phyloP scores from a whole-genome alignment of 202 grass and related monocot genomes.

The Zizania palustris region DNA sequence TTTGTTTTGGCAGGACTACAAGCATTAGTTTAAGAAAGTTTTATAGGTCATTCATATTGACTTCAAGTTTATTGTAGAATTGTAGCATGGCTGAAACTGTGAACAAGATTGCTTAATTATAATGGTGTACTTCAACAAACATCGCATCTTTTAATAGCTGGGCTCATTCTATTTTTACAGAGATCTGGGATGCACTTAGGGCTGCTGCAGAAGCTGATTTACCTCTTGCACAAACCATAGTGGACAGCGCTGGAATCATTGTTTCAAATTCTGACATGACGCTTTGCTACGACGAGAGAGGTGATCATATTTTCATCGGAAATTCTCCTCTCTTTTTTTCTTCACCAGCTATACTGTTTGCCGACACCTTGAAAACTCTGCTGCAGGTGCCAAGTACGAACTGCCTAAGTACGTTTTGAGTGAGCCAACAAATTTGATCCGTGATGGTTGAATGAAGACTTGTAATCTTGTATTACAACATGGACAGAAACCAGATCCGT shows the following conservation, averaged over 20 bases:
- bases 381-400: slow-evolving; percentile 89
- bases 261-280: slow-evolving; percentile 79
- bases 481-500: not conserved
- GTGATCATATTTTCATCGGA: slow-evolving; percentile 28
- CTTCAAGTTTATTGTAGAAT: not conserved
- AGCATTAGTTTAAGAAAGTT: not conserved
- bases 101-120: not conserved
- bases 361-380: not conserved
- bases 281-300: slow-evolving; percentile 87
- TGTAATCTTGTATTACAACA: not conserved
- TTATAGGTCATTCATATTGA: not conserved
- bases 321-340: not conserved
- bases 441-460: slow-evolving; percentile 41
- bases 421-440: slow-evolving; percentile 81
- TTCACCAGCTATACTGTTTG: not conserved
- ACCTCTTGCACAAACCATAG: slow-evolving; percentile 81
- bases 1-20: not conserved
- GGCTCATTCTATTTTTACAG: slow-evolving; percentile 37
- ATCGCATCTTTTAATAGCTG: not conserved
- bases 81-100: not conserved
- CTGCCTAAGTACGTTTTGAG: slow-evolving; percentile 84
- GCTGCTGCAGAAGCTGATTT: slow-evolving; percentile 78
- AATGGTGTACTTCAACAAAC: not conserved
- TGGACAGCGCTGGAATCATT: slow-evolving; percentile 88
- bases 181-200: slow-evolving; percentile 96